Conservation (phyloP, 2,329 filamentous ascomycete species). For the Trichoderma aggressivum region DNA sequence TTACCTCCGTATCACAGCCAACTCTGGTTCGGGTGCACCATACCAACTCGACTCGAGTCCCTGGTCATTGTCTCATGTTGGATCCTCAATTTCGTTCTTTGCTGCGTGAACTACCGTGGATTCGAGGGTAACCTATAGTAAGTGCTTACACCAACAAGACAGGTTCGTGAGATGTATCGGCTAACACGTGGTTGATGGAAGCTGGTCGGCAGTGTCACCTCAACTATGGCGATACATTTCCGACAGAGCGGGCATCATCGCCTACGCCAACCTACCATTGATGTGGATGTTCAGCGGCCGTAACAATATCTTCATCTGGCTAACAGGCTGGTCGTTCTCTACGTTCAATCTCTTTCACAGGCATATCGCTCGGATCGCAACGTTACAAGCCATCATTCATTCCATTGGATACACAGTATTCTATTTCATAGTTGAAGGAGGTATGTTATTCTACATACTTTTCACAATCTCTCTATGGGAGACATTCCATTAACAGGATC, state of each 20-base stretch:
- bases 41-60: neutral
- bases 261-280: neutral
- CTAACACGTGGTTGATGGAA: neutral
- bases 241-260: neutral
- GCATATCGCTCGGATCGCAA: conserved; percentile 56
- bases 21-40: conserved; percentile 4
- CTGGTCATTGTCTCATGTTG: neutral
- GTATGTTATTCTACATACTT: neutral
- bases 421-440: conserved; percentile 14
- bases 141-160: neutral
- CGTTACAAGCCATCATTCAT: conserved; percentile 56
- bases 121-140: conserved; percentile 8
- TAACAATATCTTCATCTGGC: conserved; percentile 53
- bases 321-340: conserved; percentile 61
- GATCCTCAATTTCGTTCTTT: conserved; percentile 3
- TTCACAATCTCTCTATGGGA: neutral
- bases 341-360: conserved; percentile 63
- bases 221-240: conserved; percentile 7
- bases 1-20: neutral
- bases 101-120: neutral
- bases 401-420: conserved; percentile 22
- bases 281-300: conserved; percentile 9
- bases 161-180: neutral
- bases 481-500: neutral
- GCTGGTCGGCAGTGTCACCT: neutral